Evolutionary conservation across 2,329 filamentous ascomycete species (phyloP).

Genomic region (Xylaria sp.): DNA sequence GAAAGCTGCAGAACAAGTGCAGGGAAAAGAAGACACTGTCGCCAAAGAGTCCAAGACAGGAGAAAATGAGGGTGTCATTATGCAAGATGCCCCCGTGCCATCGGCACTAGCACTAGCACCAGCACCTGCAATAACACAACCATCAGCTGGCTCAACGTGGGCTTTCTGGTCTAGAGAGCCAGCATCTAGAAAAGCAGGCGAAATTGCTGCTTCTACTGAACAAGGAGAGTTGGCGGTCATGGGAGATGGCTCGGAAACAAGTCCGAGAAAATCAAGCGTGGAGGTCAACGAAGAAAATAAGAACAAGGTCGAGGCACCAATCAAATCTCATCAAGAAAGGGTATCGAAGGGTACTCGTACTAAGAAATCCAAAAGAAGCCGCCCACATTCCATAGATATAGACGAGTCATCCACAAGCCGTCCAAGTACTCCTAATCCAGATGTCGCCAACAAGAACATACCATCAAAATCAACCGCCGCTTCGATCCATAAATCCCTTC

Average conservation of each 20-base stretch:
- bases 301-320: constrained; percentile 51
- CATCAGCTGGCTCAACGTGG: constrained; percentile 74
- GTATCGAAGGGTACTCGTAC: constrained; percentile 44
- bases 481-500: constrained; percentile 52
- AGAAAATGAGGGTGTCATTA: constrained; percentile 55
- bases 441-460: constrained; percentile 43
- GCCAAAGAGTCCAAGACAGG: constrained; percentile 45
- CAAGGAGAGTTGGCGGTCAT: constrained; percentile 67
- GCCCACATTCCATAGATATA: constrained; percentile 61
- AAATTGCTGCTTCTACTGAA: constrained; percentile 50
- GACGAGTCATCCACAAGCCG: constrained; percentile 54
- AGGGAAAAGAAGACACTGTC: constrained; percentile 34
- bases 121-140: constrained; percentile 45
- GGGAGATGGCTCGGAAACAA: constrained; percentile 66
- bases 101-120: constrained; percentile 40
- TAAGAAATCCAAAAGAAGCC: constrained; percentile 59
- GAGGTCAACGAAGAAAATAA: constrained; percentile 53
- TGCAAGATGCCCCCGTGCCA: constrained; percentile 56
- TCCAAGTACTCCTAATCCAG: constrained; percentile 52
- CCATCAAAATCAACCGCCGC: constrained; percentile 49
- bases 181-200: constrained; percentile 51
- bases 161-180: constrained; percentile 80
- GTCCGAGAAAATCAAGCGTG: constrained; percentile 61
- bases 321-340: constrained; percentile 46
- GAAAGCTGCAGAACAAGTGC: constrained; percentile 28